Conservation (phyloP, 2,329 filamentous ascomycete species). For the Aspergillus proliferans region DNA sequence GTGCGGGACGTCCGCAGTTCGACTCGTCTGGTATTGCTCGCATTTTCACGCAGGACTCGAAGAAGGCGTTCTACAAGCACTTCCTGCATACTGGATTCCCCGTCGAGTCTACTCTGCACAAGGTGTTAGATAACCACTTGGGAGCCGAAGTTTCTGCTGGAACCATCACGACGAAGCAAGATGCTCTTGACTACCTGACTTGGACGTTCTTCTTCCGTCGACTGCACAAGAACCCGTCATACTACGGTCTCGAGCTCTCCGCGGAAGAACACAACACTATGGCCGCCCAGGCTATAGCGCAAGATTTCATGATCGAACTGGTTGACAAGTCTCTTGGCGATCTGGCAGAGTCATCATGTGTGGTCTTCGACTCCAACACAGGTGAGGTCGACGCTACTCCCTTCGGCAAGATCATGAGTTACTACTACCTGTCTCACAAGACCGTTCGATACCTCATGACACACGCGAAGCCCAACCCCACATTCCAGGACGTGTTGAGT, state of each 20-base stretch:
- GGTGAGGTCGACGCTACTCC: constrained; percentile 86
- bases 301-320: constrained; percentile 90
- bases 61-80: constrained; percentile 99
- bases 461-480: constrained; percentile 67
- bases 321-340: constrained; percentile 81
- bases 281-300: constrained; percentile 76
- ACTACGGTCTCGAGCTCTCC: constrained; percentile 91
- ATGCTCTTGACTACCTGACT: constrained; percentile 92
- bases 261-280: constrained; percentile 87
- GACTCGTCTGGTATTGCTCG: constrained; percentile 92
- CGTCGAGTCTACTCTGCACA: constrained; percentile 92
- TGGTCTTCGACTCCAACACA: constrained; percentile 68
- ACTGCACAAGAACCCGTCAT: constrained; percentile 95
- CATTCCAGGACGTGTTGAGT: constrained; percentile 73
- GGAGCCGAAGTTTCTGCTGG: constrained; percentile 90
- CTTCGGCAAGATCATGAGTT: constrained; percentile 97
- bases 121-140: constrained; percentile 93
- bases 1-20: constrained; percentile 92
- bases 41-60: constrained; percentile 94
- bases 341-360: constrained; percentile 76
- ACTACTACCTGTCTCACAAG: constrained; percentile 95
- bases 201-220: constrained; percentile 99
- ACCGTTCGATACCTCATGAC: constrained; percentile 80
- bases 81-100: constrained; percentile 97
- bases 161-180: constrained; percentile 89